Evolutionary conservation across 2,329 filamentous ascomycete genomes (phyloP).

Genomic region (Pseudogymnoascus sp.): DNA sequence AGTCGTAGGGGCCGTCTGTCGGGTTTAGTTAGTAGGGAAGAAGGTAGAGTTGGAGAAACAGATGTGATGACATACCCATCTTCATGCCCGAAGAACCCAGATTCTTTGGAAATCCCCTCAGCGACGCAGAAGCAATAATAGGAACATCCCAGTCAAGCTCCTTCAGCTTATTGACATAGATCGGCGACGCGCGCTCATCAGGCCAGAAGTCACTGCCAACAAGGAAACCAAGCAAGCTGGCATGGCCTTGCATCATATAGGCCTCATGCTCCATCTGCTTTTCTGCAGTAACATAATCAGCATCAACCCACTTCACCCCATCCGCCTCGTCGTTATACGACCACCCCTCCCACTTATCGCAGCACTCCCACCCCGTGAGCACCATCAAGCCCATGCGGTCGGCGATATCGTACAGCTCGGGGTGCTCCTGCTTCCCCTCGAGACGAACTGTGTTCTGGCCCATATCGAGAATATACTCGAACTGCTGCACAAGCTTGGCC

Average conservation of each 20-base stretch:
- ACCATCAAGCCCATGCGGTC: conserved; percentile 55
- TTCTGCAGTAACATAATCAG: conserved; percentile 49
- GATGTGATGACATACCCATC: conserved; percentile 35
- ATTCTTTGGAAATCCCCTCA: conserved; percentile 43
- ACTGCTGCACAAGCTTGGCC: conserved; percentile 40
- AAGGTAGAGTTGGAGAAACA: neutral
- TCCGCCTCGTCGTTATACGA: conserved; percentile 48
- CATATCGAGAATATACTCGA: conserved; percentile 49
- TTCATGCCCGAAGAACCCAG: conserved; percentile 55
- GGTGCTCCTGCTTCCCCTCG: conserved; percentile 59
- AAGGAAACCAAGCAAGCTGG: conserved; percentile 50
- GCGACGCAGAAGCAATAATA: conserved; percentile 50
- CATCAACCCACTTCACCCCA: conserved; percentile 40
- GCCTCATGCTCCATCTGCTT: conserved; percentile 53
- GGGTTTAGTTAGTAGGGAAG: neutral
- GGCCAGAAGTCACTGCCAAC: conserved; percentile 60
- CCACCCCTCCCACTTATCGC: conserved; percentile 62
- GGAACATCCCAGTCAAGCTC: conserved; percentile 48
- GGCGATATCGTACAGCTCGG: conserved; percentile 50
- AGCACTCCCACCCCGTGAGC: conserved; percentile 58
- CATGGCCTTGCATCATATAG: conserved; percentile 51
- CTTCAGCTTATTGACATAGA: conserved; percentile 45
- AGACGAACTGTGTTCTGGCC: conserved; percentile 57
- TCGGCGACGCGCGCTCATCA: conserved; percentile 45
- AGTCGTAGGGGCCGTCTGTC: conserved; percentile 53